Percentiles rank a stretch among this genome's conserved stretches.
These are phyloP conservation scores for Dactylellina cionopaga DNA, from an alignment of 2,329 filamentous ascomycete species.

Conservation along the genomic window DNA sequence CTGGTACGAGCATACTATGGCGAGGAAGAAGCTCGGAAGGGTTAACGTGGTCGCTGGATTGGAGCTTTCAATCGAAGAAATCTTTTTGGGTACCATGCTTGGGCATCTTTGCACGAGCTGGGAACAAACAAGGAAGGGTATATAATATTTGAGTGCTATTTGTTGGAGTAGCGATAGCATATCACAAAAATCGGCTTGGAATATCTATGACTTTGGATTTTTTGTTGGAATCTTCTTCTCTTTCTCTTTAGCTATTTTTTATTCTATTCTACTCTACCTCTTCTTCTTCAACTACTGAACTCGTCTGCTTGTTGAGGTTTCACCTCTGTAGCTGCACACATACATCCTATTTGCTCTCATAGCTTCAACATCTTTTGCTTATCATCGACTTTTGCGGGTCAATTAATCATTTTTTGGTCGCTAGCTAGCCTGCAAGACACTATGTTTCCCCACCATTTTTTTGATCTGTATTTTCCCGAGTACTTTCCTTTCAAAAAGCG, in stretches of 20 bases:
- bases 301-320: too few relatives aligned
- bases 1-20: slow-evolving; percentile 51
- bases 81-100: slow-evolving; percentile 46
- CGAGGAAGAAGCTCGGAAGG: slow-evolving; percentile 41
- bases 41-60: slow-evolving; percentile 42
- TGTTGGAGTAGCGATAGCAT: neutral
- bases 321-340: too few relatives aligned
- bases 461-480: neutral
- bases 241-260: neutral
- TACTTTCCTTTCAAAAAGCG: slow-evolving; percentile 25
- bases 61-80: slow-evolving; percentile 44
- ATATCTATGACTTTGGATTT: neutral
- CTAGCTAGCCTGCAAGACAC: slow-evolving; percentile 31
- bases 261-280: neutral
- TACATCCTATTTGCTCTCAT: too few relatives aligned
- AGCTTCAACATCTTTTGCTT: too few relatives aligned
- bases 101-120: slow-evolving; percentile 46
- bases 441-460: neutral
- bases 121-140: slow-evolving; percentile 44
- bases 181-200: neutral
- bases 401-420: slow-evolving; percentile 20
- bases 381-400: neutral
- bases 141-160: too few relatives aligned
- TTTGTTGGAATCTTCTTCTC: neutral
- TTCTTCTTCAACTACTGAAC: too few relatives aligned